These are phyloP conservation scores for Inosperma sp. DNA, from an alignment of 768 basidiomycete species.

Conservation along the genomic window DNA sequence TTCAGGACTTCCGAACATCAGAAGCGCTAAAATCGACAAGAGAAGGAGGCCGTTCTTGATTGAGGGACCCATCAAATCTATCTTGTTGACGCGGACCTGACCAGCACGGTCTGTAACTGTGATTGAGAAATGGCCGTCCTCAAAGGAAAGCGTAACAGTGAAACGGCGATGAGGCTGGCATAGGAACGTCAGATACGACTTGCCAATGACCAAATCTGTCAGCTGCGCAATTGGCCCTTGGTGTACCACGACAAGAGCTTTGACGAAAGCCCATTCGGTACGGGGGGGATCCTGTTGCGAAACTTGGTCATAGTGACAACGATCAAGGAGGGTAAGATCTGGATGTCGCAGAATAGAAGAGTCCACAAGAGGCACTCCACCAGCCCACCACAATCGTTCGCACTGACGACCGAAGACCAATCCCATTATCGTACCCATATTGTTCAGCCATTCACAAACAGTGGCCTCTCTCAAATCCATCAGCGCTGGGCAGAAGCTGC, in stretches of 20 bases:
- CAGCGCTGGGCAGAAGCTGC: conserved; percentile 1
- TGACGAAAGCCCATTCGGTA: neutral
- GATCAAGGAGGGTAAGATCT: neutral
- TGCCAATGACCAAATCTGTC: neutral
- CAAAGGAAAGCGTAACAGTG: conserved; percentile 3
- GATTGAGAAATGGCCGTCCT: neutral
- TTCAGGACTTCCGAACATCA: conserved; percentile 4
- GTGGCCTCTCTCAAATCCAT: neutral
- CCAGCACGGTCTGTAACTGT: neutral
- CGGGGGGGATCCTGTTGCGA: neutral
- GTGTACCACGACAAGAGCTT: neutral
- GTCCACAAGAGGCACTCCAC: conserved; percentile 1
- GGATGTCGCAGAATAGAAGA: neutral
- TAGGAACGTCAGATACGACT: conserved; percentile 1
- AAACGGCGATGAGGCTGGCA: conserved; percentile 1
- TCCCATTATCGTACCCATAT: neutral
- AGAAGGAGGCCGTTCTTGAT: conserved; percentile 3
- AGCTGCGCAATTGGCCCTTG: neutral
- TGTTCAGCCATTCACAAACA: conserved; percentile 1
- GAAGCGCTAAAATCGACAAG: conserved; percentile 2
- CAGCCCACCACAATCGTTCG: conserved; percentile 4
- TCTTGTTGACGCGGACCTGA: neutral
- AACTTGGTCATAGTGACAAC: neutral
- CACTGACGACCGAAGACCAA: conserved; percentile 2
- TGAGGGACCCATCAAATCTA: neutral